phyloP scores from a whole-genome alignment of 805 yeast species.

The Candida dajiaensis region DNA sequence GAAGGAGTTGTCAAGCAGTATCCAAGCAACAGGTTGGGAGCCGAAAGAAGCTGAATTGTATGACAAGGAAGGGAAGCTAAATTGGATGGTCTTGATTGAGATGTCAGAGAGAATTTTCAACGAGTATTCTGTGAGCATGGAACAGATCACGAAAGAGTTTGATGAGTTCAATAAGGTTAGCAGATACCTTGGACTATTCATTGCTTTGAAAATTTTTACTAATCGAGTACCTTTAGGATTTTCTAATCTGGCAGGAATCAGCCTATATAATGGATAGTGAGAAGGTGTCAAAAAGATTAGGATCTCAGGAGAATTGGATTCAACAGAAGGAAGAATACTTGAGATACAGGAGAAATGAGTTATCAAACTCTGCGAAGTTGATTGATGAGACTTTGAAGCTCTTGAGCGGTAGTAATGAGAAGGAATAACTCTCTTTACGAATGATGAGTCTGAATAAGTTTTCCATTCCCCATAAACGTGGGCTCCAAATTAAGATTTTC shows the following conservation, averaged over 20 bases:
- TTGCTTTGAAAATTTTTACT: not conserved
- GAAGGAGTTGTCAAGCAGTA: constrained; percentile 1
- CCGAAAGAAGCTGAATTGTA: not conserved
- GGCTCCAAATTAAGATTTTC: too few relatives aligned
- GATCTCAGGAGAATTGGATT: constrained; percentile 19
- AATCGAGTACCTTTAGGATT: constrained; percentile 10
- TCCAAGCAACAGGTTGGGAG: not conserved
- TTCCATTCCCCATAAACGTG: too few relatives aligned
- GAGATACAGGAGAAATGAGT: constrained; percentile 15
- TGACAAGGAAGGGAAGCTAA: not conserved
- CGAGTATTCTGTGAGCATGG: constrained; percentile 19
- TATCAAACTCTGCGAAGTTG: constrained; percentile 18
- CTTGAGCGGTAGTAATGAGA: constrained; percentile 4
- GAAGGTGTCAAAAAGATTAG: constrained; percentile 14
- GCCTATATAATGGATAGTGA: constrained; percentile 21
- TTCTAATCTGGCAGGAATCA: constrained; percentile 23
- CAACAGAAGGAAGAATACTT: constrained; percentile 17
- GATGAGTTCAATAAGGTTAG: constrained; percentile 18
- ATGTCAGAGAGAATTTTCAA: constrained; percentile 13
- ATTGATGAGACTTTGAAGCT: constrained; percentile 20
- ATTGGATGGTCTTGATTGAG: constrained; percentile 14
- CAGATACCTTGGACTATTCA: not conserved
- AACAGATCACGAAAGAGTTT: constrained; percentile 15
- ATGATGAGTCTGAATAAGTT: too few relatives aligned
- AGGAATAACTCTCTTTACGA: not conserved